Conservation (phyloP, 2,329 filamentous ascomycete species). For the Paracoccidioides brasiliensis region DNA sequence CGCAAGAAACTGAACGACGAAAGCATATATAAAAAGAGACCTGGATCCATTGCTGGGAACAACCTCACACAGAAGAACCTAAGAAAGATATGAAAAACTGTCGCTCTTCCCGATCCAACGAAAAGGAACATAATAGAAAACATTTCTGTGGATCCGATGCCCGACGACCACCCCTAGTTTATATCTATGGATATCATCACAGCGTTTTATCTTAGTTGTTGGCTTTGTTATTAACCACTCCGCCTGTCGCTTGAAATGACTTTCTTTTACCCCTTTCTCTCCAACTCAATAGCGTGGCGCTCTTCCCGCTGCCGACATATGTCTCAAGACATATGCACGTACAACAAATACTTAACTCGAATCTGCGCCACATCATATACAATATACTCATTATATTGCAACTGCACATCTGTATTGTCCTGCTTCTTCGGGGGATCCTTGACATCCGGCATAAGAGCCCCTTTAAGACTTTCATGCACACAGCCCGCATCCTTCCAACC, state of each 20-base stretch:
- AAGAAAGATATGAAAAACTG: too few species aligned
- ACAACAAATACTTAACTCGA: slow-evolving; percentile 32
- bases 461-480: slow-evolving; percentile 51
- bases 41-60: too few species aligned
- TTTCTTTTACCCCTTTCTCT: too few species aligned
- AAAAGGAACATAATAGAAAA: too few species aligned
- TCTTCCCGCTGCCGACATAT: not conserved
- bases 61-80: too few species aligned
- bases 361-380: slow-evolving; percentile 38
- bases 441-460: slow-evolving; percentile 48
- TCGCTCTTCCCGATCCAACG: too few species aligned
- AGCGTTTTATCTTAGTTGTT: not conserved
- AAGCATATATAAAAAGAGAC: too few species aligned
- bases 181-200: too few species aligned
- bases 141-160: too few species aligned
- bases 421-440: not conserved
- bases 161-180: too few species aligned
- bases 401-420: not conserved
- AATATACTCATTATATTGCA: slow-evolving; percentile 35
- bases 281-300: not conserved
- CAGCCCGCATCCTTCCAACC: slow-evolving; percentile 63
- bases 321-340: slow-evolving; percentile 25
- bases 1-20: too few species aligned
- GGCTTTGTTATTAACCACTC: not conserved
- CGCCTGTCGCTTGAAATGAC: not conserved